phyloP scores from a whole-genome alignment of 1,284 basidiomycete genomes.

The Rhodotorula glutinis region DNA sequence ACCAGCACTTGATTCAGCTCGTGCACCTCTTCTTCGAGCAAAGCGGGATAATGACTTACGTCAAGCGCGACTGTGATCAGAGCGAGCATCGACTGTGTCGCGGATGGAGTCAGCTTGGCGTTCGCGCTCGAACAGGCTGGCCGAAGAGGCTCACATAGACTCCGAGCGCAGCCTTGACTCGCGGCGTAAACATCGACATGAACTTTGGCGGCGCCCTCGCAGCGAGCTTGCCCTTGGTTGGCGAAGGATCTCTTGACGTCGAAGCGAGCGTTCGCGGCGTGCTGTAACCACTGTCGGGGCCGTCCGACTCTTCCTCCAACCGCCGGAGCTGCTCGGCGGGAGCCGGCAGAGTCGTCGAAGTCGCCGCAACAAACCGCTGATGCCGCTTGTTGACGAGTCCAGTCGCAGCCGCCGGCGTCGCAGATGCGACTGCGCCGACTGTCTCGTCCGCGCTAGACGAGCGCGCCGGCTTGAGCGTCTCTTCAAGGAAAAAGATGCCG shows the following conservation, averaged over 20 bases:
- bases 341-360: conserved; percentile 25
- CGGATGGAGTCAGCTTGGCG: neutral
- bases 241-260: neutral
- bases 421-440: neutral
- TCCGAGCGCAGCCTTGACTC: conserved; percentile 20
- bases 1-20: neutral
- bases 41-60: too few relatives aligned
- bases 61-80: conserved; percentile 37
- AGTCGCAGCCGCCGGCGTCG: neutral
- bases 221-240: neutral
- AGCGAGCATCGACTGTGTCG: conserved; percentile 30
- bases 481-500: conserved; percentile 47
- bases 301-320: conserved; percentile 13
- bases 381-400: conserved; percentile 4
- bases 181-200: conserved; percentile 14
- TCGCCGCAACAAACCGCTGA: conserved; percentile 14
- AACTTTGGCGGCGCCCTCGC: conserved; percentile 6
- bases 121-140: neutral
- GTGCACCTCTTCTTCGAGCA: too few relatives aligned
- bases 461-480: conserved; percentile 34
- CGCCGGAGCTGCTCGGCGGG: conserved; percentile 6
- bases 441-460: neutral
- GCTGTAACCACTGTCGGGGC: conserved; percentile 35
- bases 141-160: conserved; percentile 11
- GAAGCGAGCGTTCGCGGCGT: conserved; percentile 26